Evolutionary conservation across 2,329 filamentous ascomycete genomes (phyloP), one percentile per base, ranked within the genome.

Genomic region (Alternaria brassicicola): DNA sequence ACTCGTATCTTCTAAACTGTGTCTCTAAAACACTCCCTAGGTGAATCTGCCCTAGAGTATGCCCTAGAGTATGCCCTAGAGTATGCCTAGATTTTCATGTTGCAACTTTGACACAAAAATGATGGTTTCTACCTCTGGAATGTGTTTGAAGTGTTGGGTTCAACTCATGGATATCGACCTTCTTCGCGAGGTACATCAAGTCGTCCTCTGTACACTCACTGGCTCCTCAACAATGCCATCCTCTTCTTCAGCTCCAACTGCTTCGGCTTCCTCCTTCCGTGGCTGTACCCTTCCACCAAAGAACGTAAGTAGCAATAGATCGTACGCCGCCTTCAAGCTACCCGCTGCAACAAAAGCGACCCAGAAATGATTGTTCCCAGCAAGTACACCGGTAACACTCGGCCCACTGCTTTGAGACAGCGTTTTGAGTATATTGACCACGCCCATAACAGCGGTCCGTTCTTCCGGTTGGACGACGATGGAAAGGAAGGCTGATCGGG

Each of bases 281-380:
- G 59, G 48, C 21, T 66, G 59, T 28, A 70, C 67, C 25, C 56
- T 59, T 5, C 71, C 72, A 15, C 74, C 71, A 63, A 78, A 78
- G 39, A 77, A 67, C 0, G 58, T 66, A n/a, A 77, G 62, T 10
- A 79, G 58, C 21, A 74, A 59, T 4, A 77, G 15, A 65, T 79
- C 77, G 42, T 79, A 79, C 0, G 58, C 50, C 6, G 65, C 70
- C 52, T 78, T 78, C 59, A 78, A 45, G 3, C 66, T 70, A 0
- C 77, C 77, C 1, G 77, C 77, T 2, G 70, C 68, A 21, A 78
- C 69, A 57, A 79, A 79, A 2, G 77, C 76, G 5, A 78, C 69
- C 77, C 77, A 78, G 39, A 78, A 79, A 19, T 64, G 53, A 6
- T 63, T 63, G 3, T 59, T 59, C 1, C 70, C 73, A 6, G 76